Evolutionary conservation across 352 stramenopile genomes (phyloP).

Genomic region (Albugo laibachii): DNA sequence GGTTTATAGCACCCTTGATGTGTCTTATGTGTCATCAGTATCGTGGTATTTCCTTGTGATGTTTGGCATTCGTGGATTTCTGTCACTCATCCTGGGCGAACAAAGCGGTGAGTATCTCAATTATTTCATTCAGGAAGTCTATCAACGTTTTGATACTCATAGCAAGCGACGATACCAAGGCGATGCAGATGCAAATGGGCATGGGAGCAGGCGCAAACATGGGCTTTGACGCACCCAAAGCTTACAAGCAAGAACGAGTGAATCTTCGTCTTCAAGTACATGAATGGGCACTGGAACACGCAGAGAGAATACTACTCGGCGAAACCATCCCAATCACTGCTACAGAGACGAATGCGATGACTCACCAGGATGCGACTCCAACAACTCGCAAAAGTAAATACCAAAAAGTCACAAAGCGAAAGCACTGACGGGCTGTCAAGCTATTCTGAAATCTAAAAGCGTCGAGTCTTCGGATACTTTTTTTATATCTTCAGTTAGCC

Average conservation of each 20-base stretch:
- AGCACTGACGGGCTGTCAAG: neutral
- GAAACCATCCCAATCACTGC: conserved; percentile 31
- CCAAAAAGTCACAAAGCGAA: neutral
- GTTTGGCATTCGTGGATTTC: conserved; percentile 94
- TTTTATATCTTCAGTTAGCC: too few species aligned
- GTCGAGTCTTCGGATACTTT: neutral
- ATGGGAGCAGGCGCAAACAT: conserved; percentile 72
- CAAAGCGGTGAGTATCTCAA: conserved; percentile 28
- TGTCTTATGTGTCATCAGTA: conserved; percentile 94
- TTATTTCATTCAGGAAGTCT: neutral
- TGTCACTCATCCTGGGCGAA: conserved; percentile 90
- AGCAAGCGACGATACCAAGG: conserved; percentile 74
- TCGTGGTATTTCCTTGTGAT: conserved; percentile 99
- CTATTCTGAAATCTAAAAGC: neutral
- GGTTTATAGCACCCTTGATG: conserved; percentile 80
- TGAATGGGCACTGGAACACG: conserved; percentile 59
- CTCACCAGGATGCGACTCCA: neutral
- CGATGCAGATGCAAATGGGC: conserved; percentile 86
- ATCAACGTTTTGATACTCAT: neutral
- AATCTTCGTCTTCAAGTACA: conserved; percentile 66
- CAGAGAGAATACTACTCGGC: conserved; percentile 67
- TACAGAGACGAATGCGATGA: conserved; percentile 9
- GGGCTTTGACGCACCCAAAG: conserved; percentile 77
- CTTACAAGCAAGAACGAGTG: conserved; percentile 80
- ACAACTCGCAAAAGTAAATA: conserved; percentile 13